Base-by-base conservation (phyloP, 352 stramenopile genomes). In the Halophytophthora polymorphica region DNA sequence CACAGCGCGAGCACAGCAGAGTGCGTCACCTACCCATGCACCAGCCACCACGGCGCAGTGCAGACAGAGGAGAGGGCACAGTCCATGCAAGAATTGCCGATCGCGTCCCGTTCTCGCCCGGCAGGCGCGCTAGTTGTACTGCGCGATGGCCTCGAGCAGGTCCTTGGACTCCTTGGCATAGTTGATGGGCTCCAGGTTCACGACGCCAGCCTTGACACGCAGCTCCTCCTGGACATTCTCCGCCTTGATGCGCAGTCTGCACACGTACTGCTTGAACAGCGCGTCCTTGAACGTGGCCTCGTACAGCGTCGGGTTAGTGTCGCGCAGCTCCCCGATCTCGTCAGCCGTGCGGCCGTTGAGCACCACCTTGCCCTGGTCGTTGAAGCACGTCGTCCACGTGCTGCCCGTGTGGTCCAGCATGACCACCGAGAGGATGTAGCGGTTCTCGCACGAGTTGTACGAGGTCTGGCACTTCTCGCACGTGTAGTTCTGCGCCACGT, bases 381-480 rank as follows among this genome's bases (percentile, higher is more conserved):
- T 98, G 66, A 99, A 99, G 48, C 95, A 86, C 21, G 89, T 98
- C 43, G 97, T 96, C 93, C 95, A 99, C 23, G 87, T 90, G 45
- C 79, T 97, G 33, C 81, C 88, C 33, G 94, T 97, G 66, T 97
- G 82, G 71, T 99, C 96, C 41, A 93, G 76, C 42, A 98, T 77
- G 18, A 91, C 86, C 17, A 96, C 79, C 44, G 87, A 98, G 61
- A 98, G 84, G 54, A 98, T 98, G 83, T 96, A 99, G 45, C 96
- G 87, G 50, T 97, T 95, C 58, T 95, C 85, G 60, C 95, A 99
- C 18, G 83, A 91, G 37, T 77, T 78, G 73, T 96, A 96, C n/a
- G 88, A 95, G 36, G 88, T 93, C 64, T 97, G 81, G 73, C 96
- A 99, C 66, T 98, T 98, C 60, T 98, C 96, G 60, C 96, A 99